These are phyloP conservation scores for Cryptomeria japonica DNA, from an alignment of 75 land plant genomes.

Conservation along the genomic window DNA sequence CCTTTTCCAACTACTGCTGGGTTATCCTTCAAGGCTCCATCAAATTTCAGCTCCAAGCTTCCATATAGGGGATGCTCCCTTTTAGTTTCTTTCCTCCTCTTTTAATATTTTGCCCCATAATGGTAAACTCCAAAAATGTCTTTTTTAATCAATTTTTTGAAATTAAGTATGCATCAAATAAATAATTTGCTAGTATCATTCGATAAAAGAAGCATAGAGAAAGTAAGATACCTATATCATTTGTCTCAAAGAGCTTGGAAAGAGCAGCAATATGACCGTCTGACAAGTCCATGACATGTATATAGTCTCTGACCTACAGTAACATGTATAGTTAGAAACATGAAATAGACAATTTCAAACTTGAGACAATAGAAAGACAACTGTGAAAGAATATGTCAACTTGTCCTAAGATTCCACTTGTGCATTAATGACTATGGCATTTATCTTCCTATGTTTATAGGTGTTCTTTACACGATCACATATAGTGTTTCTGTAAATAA, in stretches of 20 bases:
- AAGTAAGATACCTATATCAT: constrained; percentile 41
- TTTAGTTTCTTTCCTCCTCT: no score
- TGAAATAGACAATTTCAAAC: constrained; percentile 3
- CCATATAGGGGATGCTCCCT: no score
- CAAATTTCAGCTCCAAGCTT: no score
- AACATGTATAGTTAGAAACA: background rate
- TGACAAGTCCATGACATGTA: constrained; percentile 86
- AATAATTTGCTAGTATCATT: background rate
- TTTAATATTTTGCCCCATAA: no score
- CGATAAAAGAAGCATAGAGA: background rate
- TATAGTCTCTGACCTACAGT: constrained; percentile 82
- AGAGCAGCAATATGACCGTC: constrained; percentile 90
- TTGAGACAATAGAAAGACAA: background rate
- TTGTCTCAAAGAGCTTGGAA: constrained; percentile 50
- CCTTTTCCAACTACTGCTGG: no score
- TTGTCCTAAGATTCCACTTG: no score
- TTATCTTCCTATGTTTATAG: no score
- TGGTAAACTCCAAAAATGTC: background rate
- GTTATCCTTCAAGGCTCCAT: no score
- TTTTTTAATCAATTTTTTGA: background rate
- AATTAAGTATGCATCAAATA: background rate
- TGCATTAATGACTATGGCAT: no score
- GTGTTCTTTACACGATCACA: no score
- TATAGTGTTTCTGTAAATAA: no score
- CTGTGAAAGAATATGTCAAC: no score